Evolutionary conservation across 1,284 basidiomycete species (phyloP), one percentile per base, ranked within the genome.

Genomic region (Heterobasidion irregulare): DNA sequence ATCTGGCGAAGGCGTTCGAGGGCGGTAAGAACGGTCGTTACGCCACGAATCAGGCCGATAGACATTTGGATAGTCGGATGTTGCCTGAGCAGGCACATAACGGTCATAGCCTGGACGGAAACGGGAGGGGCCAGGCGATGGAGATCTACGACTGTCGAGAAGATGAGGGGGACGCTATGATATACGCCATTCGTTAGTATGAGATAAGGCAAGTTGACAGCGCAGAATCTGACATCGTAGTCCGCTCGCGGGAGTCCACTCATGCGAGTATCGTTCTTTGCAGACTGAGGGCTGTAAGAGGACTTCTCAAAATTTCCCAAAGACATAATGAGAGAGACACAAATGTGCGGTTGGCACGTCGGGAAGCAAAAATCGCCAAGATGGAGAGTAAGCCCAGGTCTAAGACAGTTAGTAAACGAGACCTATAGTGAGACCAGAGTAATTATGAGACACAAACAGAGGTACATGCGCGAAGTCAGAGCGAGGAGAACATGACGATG

Each of bases 1-100:
- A 61, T 81, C 76, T 45, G 82, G 78, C 58, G 78, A 80, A 44
- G 79, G 76, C 49, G 75, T 73, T 59, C 74, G 73, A 57, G 69
- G 74, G 61, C 75, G 73, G 62, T 76, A 74, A 6, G 64, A 61
- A 12, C 61, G 67, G 55, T 69, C 66, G 32, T 62, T 58, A 50
- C 62, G 61, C 69, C 69, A 69, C 54, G 71, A 70, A 51, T 75
- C 72, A 49, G 75, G 70, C 53, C 74, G 69, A 62, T 79, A 80
- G 58, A 59, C 72, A 59, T 72, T 76, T 18, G 72, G 50, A 59
- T 68, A 64, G 18, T 70, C 68, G 9, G 71, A 61, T 15, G 65
- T 67, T 32, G 66, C 62, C 50, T 47, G 48, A 36, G 8, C 13
- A 8, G 73, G 73, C 44, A 71, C 68, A 63, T 80, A 83, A 52